Conservation (phyloP, 2,329 filamentous ascomycete species). For the Cordyceps cateniannulata region DNA sequence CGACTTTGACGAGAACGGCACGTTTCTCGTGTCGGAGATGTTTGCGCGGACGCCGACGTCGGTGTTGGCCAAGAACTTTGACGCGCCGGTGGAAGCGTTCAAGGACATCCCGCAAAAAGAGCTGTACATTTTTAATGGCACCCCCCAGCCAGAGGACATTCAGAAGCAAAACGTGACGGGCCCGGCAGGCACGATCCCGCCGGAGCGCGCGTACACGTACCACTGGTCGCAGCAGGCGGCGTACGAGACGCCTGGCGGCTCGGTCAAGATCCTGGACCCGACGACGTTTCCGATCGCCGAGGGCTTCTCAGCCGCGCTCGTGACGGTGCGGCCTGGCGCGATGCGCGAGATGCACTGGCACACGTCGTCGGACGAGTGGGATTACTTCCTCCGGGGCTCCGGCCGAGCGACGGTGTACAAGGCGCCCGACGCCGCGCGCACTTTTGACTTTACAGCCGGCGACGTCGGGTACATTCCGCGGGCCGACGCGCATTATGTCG, state of each 20-base stretch:
- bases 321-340: constrained; percentile 54
- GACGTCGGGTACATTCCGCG: constrained; percentile 53
- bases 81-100: constrained; percentile 40
- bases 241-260: constrained; percentile 46
- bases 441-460: constrained; percentile 53
- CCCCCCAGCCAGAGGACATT: constrained; percentile 38
- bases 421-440: constrained; percentile 42
- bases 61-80: constrained; percentile 50
- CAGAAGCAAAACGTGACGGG: constrained; percentile 41
- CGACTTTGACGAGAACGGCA: constrained; percentile 51
- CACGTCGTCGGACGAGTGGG: constrained; percentile 53
- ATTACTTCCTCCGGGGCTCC: constrained; percentile 50
- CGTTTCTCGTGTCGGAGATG: constrained; percentile 51
- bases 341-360: constrained; percentile 63
- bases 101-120: constrained; percentile 39
- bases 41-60: constrained; percentile 44
- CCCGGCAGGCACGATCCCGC: constrained; percentile 34
- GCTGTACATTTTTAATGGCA: constrained; percentile 49
- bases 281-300: constrained; percentile 49
- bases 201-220: constrained; percentile 38
- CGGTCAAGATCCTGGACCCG: constrained; percentile 53
- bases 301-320: constrained; percentile 49
- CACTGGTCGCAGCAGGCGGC: constrained; percentile 46
- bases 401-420: constrained; percentile 50
- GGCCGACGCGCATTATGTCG: constrained; percentile 49